These are phyloP conservation scores for Boletus tomentosulus DNA, from an alignment of 768 basidiomycete species.

Conservation along the genomic window DNA sequence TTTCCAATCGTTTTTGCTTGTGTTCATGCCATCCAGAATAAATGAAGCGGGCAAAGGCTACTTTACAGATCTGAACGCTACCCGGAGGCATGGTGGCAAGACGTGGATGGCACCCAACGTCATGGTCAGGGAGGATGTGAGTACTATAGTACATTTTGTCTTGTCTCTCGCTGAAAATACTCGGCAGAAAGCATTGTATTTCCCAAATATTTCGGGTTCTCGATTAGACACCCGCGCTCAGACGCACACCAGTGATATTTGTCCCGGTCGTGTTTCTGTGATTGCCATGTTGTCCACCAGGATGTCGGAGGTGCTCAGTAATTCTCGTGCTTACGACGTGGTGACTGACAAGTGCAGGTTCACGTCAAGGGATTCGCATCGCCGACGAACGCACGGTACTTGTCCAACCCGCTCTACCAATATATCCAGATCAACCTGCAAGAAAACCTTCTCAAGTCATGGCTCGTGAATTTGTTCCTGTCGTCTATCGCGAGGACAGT, in stretches of 20 bases:
- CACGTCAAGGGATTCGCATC: conserved; percentile 72
- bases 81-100: conserved; percentile 83
- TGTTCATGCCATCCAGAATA: conserved; percentile 37
- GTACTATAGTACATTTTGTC: conserved; percentile 27
- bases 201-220: conserved; percentile 81
- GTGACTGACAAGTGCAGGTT: conserved; percentile 42
- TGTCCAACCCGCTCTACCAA: conserved; percentile 58
- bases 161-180: background rate
- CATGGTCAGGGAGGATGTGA: conserved; percentile 85
- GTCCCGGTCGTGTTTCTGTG: conserved; percentile 71
- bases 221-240: conserved; percentile 51
- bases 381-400: conserved; percentile 50
- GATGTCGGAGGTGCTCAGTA: conserved; percentile 70
- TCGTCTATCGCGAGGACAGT: conserved; percentile 64
- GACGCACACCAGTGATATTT: conserved; percentile 75
- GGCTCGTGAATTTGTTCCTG: conserved; percentile 84
- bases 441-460: conserved; percentile 88
- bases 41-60: conserved; percentile 75
- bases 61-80: conserved; percentile 81
- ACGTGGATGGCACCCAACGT: conserved; percentile 90
- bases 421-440: conserved; percentile 89
- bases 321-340: background rate
- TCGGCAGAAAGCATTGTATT: conserved; percentile 80
- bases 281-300: conserved; percentile 80
- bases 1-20: background rate